Evolutionary conservation across 1,139 yeast genomes (phyloP), one percentile per base, ranked within the genome.

Genomic region (Ogataea hybrid): DNA sequence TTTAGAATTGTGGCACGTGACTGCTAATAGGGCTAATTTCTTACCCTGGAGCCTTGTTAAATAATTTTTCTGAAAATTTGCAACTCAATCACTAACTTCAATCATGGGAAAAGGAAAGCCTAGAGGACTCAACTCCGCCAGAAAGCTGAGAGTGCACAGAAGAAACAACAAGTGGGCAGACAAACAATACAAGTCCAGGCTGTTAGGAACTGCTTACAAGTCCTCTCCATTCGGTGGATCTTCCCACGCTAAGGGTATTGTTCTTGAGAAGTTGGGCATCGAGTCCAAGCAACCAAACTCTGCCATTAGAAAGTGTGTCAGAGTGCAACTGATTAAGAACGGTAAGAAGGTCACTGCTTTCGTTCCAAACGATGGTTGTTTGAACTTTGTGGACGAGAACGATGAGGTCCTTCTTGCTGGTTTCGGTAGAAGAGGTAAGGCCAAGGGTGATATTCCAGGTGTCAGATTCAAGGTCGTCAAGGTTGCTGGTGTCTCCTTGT

Each of bases 371-470:
- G 99, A 94, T 78, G 99, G 99, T 90, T 94, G 98, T 84, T 80
- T 90, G 75, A 92, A 92, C 92, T 92, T 84, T 65, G 97, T 92
- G 67, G 98, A 92, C 71, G 97, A 92, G 81, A 92, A 92, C 82
- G 97, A 92, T 79, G 97, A 92, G 77, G 98, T 92, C 65, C 81
- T 92, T 69, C 81, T 92, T 67, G 97, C 99, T 67, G 99, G 99
- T 83, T 94, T 94, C 88, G 99, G 99, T 87, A 89, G 98, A 81
- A 92, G 96, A 85, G 99, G 99, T 82, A 92, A 92, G 85, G 98
- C 99, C 73, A 94, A 94, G 96, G 98, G 99, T 84, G 98, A 92
- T 89, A 90, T 92, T 71, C 98, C 98, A 77, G 98, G 98, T 87
- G 98, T 92, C 72, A 90, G 98, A 85, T 92, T 92, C 88, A 92